phyloP scores from a whole-genome alignment of 108 stramenopile genomes.

The Pseudonitzschia multiseries region DNA sequence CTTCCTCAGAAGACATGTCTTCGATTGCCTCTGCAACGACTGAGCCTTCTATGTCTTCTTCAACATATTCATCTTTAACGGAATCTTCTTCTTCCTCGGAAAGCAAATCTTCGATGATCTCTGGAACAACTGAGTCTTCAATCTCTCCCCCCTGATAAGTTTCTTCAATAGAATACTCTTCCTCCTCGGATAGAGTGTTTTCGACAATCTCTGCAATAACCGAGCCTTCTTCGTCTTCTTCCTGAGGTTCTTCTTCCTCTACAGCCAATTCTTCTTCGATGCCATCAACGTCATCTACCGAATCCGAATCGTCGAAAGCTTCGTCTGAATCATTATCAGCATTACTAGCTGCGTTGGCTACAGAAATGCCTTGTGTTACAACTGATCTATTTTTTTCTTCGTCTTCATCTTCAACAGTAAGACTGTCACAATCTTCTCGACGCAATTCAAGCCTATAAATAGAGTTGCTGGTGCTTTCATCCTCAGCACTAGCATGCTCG shows the following conservation, averaged over 20 bases:
- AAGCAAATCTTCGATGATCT: background rate
- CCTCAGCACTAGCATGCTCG: background rate
- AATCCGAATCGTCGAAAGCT: background rate
- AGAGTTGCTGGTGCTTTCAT: background rate
- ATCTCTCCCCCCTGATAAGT: too few relatives aligned
- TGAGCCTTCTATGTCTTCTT: conserved; percentile 3
- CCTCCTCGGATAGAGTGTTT: background rate
- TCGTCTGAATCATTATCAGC: background rate
- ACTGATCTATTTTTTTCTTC: background rate
- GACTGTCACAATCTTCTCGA: background rate
- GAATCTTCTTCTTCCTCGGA: background rate
- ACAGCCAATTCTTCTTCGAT: background rate
- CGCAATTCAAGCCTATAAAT: background rate
- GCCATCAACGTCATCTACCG: background rate
- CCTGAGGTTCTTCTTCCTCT: background rate
- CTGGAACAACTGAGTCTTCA: background rate
- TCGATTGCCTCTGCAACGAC: background rate
- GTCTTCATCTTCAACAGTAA: background rate
- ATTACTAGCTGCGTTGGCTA: background rate
- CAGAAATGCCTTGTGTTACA: background rate
- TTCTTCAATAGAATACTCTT: background rate
- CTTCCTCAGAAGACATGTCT: conserved; percentile 3
- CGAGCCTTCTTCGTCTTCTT: background rate
- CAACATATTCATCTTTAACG: background rate
- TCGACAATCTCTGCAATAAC: background rate